Percentiles rank a stretch among this genome's conserved stretches.
Conservation (phyloP, 305 asterid genomes). For the Solanum hybrid region DNA sequence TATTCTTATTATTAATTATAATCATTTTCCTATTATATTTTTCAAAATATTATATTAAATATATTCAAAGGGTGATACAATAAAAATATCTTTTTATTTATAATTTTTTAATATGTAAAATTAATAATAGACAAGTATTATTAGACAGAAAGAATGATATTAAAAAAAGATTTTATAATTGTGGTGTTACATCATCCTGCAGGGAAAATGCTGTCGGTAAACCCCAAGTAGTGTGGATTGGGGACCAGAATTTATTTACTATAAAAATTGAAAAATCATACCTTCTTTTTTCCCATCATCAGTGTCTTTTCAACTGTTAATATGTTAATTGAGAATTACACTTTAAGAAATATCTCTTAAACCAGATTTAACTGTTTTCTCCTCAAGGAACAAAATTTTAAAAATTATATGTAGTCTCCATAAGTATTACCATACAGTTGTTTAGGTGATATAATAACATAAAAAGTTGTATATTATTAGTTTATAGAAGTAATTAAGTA, state of each 20-base stretch:
- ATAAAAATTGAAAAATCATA: not conserved
- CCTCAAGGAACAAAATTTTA: not conserved
- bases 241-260: not conserved
- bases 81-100: too few relatives aligned
- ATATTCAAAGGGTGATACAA: too few relatives aligned
- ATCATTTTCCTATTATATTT: too few relatives aligned
- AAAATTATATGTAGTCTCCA: not conserved
- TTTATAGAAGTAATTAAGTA: too few relatives aligned
- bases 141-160: too few relatives aligned
- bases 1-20: too few relatives aligned
- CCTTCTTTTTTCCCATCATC: not conserved
- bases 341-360: not conserved
- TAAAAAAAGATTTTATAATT: not conserved
- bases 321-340: not conserved
- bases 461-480: not conserved
- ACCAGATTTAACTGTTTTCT: not conserved
- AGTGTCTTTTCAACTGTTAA: not conserved
- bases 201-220: not conserved
- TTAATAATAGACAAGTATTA: too few relatives aligned
- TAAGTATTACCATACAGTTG: not conserved
- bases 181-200: not conserved
- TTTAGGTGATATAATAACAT: not conserved
- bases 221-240: not conserved
- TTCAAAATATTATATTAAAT: too few relatives aligned
- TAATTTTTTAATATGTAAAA: too few relatives aligned